These are phyloP conservation scores for Geosmithia putterillii DNA, from an alignment of 2,329 filamentous ascomycete species.

Conservation along the genomic window DNA sequence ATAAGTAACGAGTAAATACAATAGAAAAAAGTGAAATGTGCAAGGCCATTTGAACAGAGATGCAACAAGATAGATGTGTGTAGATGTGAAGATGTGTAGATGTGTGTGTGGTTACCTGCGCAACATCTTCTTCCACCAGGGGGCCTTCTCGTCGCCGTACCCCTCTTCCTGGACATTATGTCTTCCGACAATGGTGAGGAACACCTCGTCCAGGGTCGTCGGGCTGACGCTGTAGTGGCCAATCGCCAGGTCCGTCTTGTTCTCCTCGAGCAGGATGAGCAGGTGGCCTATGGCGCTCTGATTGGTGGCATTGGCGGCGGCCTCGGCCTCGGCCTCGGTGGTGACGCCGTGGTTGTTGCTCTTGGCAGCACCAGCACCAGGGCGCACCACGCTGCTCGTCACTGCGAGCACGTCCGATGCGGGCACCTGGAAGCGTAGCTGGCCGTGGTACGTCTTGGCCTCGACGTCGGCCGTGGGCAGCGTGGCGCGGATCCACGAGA, in stretches of 20 bases:
- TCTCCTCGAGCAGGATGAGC: slow-evolving; percentile 61
- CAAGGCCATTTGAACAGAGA: not conserved
- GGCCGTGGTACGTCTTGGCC: slow-evolving; percentile 68
- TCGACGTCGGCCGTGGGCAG: slow-evolving; percentile 59
- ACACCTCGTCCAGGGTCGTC: slow-evolving; percentile 84
- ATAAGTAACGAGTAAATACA: not conserved
- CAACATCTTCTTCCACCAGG: slow-evolving; percentile 6
- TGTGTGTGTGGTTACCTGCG: not conserved
- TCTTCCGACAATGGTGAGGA: slow-evolving; percentile 70
- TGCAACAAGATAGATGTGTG: not conserved
- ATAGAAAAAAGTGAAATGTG: no score
- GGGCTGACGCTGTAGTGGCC: slow-evolving; percentile 81
- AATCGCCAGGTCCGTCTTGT: slow-evolving; percentile 56
- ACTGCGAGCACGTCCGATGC: slow-evolving; percentile 24
- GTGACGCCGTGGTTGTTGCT: not conserved
- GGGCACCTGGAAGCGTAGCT: slow-evolving; percentile 73
- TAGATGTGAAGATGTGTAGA: not conserved
- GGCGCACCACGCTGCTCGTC: not conserved
- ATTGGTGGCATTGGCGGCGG: slow-evolving; percentile 9
- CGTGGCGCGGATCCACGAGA: slow-evolving; percentile 47
- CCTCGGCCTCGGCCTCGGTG: not conserved
- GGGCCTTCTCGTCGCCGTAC: slow-evolving; percentile 22
- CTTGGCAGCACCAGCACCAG: no score
- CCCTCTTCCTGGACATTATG: slow-evolving; percentile 71
- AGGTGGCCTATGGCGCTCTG: slow-evolving; percentile 52